Evolutionary conservation across 1,284 basidiomycete species (phyloP), one percentile per base, ranked within the genome.

Genomic region (Wallemia hederae): DNA sequence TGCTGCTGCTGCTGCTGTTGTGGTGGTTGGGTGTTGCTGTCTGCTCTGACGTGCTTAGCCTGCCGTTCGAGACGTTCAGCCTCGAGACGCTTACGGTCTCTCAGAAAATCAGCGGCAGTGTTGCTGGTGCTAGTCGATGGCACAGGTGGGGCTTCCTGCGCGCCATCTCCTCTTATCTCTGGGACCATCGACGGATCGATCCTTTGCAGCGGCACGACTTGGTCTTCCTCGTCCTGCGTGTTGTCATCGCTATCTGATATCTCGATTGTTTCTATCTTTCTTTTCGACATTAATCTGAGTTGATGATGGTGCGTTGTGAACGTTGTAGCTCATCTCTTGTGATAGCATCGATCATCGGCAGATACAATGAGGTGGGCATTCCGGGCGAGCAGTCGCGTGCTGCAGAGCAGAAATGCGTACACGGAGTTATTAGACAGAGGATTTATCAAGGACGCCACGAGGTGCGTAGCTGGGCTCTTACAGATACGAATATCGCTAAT

Each of bases 381-480:
- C 39, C 11, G 57, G 57, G 11, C 57, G 57, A 27, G 11, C 19
- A 27, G 57, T 5, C 27, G 57, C 17, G 14, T 58, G 17, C 24
- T 58, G 2, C 14, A 31, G 17, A 58, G 24, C 24, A 27, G 28
- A 19, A 31, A 22, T 24, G 57, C 24, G 11, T 31, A 27, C 24
- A 31, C 14, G 27, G 28, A 59, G 17, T 14, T 59, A 19, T 7
- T 26, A 17, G 59, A 59, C 19, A 29, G 59, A 19, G 27, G 33
- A 19, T 26, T 33, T 33, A 24, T 49, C 7, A 39, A 29, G 19
- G 27, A 59, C 19, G 19, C 28, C 28, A 49, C 27, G 24, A 49
- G 28, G 25, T 63, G 62, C 22, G 61, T 27, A 15, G 15, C 15
- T 39, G 34, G 15, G 15, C n/a, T 62, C 1, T 60, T 64, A 1